Conservation (phyloP, 2,329 filamentous ascomycete species). For the Fusarium agapanthi region DNA sequence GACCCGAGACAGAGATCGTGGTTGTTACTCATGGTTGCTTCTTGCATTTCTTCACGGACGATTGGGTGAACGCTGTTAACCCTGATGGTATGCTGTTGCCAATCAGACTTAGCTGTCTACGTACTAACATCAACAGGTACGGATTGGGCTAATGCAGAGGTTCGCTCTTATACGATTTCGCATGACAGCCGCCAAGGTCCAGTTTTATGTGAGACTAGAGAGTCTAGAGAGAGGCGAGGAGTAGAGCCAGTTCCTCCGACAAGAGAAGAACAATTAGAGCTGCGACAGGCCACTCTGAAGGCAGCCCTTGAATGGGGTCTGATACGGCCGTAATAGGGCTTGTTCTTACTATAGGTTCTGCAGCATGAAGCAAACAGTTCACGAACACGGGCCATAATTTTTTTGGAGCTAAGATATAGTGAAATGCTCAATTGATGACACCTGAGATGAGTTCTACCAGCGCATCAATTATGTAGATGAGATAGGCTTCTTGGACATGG, state of each 20-base stretch:
- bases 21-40: neutral
- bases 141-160: neutral
- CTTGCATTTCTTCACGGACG: neutral
- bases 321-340: accelerated
- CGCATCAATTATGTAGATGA: neutral
- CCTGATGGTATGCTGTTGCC: neutral
- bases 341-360: accelerated
- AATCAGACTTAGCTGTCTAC: accelerated
- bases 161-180: neutral
- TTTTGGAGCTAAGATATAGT: accelerated
- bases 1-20: neutral
- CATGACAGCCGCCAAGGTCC: accelerated
- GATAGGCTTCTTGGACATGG: conserved; percentile 8
- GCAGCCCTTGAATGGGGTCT: neutral
- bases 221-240: neutral
- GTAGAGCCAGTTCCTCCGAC: neutral
- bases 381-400: accelerated
- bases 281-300: neutral
- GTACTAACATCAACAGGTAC: neutral
- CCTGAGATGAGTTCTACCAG: neutral
- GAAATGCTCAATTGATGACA: accelerated
- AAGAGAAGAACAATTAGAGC: neutral
- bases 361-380: accelerated
- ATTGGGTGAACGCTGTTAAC: neutral
- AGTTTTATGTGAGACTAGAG: neutral